Base-by-base conservation (phyloP, 768 basidiomycete genomes). In the Butyriboletus loyo region DNA sequence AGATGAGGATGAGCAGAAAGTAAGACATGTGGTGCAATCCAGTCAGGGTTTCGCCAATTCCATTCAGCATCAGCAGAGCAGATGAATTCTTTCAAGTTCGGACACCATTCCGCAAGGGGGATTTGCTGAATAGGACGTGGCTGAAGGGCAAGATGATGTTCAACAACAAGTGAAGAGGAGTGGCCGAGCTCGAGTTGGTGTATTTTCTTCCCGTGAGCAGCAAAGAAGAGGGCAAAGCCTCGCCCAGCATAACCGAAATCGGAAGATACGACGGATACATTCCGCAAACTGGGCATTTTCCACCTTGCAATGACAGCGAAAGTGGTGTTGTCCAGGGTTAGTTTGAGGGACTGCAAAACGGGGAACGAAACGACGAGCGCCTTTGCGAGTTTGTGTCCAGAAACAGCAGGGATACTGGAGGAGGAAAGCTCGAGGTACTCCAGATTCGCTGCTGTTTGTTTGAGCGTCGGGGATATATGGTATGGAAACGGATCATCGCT, bases 1-100 rank as follows among this genome's bases (percentile, higher is more conserved):
- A 89, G 66, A 7, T 72, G 72, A 0, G 80, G 77, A 61, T 89
- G 87, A 1, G 81, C 65, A 17, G 86, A 84, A 21, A 89, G 75
- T 7, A 89, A 71, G 36, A 86, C 75, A 50, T 89, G 87, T 4
- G 87, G 86, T 14, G 87, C 85, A 60, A 89, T 88, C 87, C 87
- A 89, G 62, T 89, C 86, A 0, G 87, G 87, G 46, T 73, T 76
- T 58, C 82, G 77, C 87, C 87, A 89, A 56, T 88, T 85, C 87
- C 87, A 89, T 60, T 86, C 86, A 1, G 86, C 87, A 54, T 89
- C 86, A 2, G 87, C 87, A 39, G 78, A 80, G 62, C 86, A 88
- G 44, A 89, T 84, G 65, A 89, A 85, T 60, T 87, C 77, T 31
- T 71, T 72, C 34, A 89, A 72, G 56, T 84, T 82, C 0, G 87